Base-by-base conservation (phyloP, 2,329 filamentous ascomycete genomes). In the Hymenoscyphus occultus region DNA sequence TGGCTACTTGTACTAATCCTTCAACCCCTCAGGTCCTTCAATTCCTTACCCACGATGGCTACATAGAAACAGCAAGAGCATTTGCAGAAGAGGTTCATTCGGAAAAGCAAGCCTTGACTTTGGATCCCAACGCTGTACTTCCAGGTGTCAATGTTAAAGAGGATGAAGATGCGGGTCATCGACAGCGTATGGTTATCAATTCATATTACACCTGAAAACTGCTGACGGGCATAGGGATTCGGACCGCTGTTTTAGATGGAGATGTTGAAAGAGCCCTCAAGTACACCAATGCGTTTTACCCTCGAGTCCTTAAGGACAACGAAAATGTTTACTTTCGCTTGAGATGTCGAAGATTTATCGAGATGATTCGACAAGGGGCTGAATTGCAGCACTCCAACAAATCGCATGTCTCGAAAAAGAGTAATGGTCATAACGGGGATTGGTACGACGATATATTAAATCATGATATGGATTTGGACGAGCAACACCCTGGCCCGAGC, bases 1-100 rank as follows among this genome's bases (percentile, higher is more conserved):
- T 16, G 4, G 32, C 19, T 48, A 35, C 13, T 40, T 9, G 66
- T 13, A 48, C 42, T 66, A 60, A 66, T 58, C 57, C 35, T n/a
- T 35, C 35, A 35, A 35, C 35, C 9, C 35, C 32, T 39, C 63
- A 83, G 80, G 84, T 88, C 19, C 83, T 93, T 48, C 93, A 97
- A 77, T 98, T 96, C 71, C 81, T 99, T 14, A 91, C 93, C 45
- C 94, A 98, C 71, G 95, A 98, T 73, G 95, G 95, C 65, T 98
- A 97, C 71, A 90, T 97, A 7, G 94, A 97, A 70, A 97, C 94
- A 0, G 93, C 93, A 9, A 86, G 89, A 68, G 92, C 92, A 0
- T 98, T 99, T 80, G 88, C 91, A 3, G 84, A 90, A 71, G 94
- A 98, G 74, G 87, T 96, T 32, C 84, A 86, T 62, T 80, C 84